phyloP scores from a whole-genome alignment of 148 eudicot genomes.

The Arbutus unedo region DNA sequence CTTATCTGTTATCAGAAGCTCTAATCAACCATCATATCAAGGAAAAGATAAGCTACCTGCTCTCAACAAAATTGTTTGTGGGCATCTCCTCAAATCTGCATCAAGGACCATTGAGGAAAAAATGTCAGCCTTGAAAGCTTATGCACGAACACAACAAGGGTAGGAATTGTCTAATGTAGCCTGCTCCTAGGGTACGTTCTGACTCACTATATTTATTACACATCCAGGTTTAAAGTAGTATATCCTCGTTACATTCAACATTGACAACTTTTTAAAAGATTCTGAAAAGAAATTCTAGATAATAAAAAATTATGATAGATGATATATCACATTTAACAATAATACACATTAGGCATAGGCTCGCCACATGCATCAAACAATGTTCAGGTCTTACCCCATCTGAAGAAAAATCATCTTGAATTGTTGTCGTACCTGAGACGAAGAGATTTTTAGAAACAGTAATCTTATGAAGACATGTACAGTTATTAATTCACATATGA shows the following conservation, averaged over 20 bases:
- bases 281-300: not conserved
- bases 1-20: not conserved
- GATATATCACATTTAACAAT: not conserved
- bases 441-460: constrained; percentile 15
- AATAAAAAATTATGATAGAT: too few relatives aligned
- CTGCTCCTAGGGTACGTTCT: not conserved
- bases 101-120: constrained; percentile 10
- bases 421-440: constrained; percentile 64
- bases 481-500: not conserved
- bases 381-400: constrained; percentile 62
- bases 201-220: constrained; percentile 2
- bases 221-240: not conserved
- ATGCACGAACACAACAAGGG: not conserved
- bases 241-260: not conserved
- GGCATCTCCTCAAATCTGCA: constrained; percentile 99
- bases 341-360: not conserved
- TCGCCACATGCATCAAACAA: not conserved
- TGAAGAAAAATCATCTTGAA: constrained; percentile 82
- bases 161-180: not conserved
- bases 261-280: not conserved
- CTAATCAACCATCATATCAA: not conserved
- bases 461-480: not conserved
- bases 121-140: not conserved
- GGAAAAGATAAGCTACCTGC: constrained; percentile 54
- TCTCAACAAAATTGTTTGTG: constrained; percentile 81